These are phyloP conservation scores for Mycena citricolor DNA, from an alignment of 1,284 basidiomycete genomes.

Conservation along the genomic window DNA sequence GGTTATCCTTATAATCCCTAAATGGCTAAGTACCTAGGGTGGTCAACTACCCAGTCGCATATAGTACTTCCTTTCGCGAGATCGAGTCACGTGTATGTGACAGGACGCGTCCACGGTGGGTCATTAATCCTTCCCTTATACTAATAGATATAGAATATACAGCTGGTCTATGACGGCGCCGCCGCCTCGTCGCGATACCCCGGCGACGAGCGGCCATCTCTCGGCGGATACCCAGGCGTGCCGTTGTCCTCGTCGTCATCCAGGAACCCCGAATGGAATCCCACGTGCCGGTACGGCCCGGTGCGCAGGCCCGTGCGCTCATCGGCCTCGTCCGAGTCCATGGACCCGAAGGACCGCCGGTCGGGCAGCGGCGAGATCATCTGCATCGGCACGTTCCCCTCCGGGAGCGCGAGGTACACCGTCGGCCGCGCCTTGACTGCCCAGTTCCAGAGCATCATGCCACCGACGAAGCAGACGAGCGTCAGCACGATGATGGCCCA, in stretches of 20 bases:
- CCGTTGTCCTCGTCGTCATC: slow-evolving; percentile 19
- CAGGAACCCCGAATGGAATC: slow-evolving; percentile 23
- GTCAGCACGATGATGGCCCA: slow-evolving; percentile 10
- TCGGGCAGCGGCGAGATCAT: no score
- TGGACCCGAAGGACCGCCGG: no score
- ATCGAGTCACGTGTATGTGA: no score
- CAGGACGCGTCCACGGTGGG: no score
- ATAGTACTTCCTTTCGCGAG: no score
- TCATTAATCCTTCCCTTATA: no score
- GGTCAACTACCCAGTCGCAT: no score
- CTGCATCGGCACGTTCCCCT: slow-evolving; percentile 10
- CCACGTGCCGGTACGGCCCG: slow-evolving; percentile 9
- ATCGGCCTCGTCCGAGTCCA: slow-evolving; percentile 19
- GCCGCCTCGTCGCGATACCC: slow-evolving; percentile 7
- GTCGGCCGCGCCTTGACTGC: background rate
- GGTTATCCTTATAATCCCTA: no score
- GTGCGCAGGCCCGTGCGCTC: slow-evolving; percentile 19
- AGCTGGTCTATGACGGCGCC: no score
- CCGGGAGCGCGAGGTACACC: slow-evolving; percentile 14
- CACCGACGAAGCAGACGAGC: slow-evolving; percentile 1
- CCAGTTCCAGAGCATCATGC: slow-evolving; percentile 14
- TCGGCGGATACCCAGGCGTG: slow-evolving; percentile 16
- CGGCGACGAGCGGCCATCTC: slow-evolving; percentile 11
- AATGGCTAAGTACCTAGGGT: no score
- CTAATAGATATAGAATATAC: no score